Conservation (phyloP, 2,329 filamentous ascomycete genomes). For the Aspergillus caelatus region DNA sequence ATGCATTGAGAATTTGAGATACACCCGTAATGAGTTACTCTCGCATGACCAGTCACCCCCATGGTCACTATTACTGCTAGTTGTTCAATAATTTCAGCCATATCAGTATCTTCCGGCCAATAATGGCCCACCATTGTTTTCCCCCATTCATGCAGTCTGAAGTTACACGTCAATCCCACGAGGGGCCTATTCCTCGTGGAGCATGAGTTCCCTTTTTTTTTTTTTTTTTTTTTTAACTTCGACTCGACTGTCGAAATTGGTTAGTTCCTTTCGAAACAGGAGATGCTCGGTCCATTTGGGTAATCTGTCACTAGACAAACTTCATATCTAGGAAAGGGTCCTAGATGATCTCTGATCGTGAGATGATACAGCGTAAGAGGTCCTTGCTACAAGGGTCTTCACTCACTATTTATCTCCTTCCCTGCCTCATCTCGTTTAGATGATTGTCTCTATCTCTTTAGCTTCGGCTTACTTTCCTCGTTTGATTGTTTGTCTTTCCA, state of each 20-base stretch:
- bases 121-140: neutral
- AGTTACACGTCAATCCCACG: slow-evolving; percentile 8
- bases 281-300: neutral
- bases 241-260: neutral
- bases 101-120: neutral
- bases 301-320: neutral
- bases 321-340: neutral
- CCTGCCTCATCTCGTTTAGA: neutral
- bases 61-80: slow-evolving; percentile 3
- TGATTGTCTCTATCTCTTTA: neutral
- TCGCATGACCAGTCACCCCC: neutral
- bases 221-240: neutral
- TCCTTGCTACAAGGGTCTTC: neutral
- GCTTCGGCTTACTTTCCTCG: neutral
- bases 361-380: neutral
- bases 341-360: neutral
- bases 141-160: neutral
- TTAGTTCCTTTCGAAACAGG: neutral
- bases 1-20: neutral
- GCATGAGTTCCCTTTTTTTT: neutral
- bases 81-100: slow-evolving; percentile 2
- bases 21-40: neutral
- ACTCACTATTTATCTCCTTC: neutral
- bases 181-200: neutral
- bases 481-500: neutral